A percentile compares a stretch with the other conserved stretches of the same genome.
Evolutionary conservation across 345 rosid species (phyloP).

Genomic region (Melastoma malabathricum): DNA sequence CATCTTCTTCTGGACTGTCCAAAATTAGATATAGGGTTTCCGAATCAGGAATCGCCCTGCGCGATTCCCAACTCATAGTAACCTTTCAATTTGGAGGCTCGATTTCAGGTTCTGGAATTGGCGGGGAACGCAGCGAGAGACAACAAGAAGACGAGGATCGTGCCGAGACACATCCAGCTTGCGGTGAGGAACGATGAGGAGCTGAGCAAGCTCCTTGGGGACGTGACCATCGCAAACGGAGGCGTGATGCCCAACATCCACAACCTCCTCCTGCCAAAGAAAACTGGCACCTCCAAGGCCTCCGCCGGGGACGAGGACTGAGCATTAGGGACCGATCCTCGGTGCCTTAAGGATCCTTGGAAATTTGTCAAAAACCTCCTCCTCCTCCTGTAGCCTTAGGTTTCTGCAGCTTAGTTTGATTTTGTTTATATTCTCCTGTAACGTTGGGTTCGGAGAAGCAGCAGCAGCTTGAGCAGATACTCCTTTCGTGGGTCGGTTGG

Average conservation of each 20-base stretch:
- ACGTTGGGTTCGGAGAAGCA: no score
- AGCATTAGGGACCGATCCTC: no score
- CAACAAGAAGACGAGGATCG: slow-evolving; percentile 81
- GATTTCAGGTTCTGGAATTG: slow-evolving; percentile 57
- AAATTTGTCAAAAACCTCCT: no score
- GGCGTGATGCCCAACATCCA: slow-evolving; percentile 95
- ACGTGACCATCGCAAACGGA: slow-evolving; percentile 77
- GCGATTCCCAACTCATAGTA: neutral
- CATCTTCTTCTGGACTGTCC: no score
- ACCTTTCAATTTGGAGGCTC: slow-evolving; percentile 28
- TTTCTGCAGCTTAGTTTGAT: no score
- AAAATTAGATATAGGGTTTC: no score
- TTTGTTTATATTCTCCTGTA: no score
- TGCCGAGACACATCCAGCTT: slow-evolving; percentile 78
- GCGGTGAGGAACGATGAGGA: slow-evolving; percentile 87
- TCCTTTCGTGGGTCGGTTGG: no score
- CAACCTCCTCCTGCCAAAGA: slow-evolving; percentile 77
- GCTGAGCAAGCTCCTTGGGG: slow-evolving; percentile 82
- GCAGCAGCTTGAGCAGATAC: no score
- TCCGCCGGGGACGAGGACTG: slow-evolving; percentile 41
- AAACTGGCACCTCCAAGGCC: slow-evolving; percentile 59
- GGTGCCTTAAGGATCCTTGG: no score
- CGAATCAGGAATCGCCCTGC: no score
- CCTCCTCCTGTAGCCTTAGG: no score
- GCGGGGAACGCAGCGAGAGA: slow-evolving; percentile 89